Evolutionary conservation across 2,329 filamentous ascomycete genomes (phyloP).

Genomic region (Mycosphaerella sp.): DNA sequence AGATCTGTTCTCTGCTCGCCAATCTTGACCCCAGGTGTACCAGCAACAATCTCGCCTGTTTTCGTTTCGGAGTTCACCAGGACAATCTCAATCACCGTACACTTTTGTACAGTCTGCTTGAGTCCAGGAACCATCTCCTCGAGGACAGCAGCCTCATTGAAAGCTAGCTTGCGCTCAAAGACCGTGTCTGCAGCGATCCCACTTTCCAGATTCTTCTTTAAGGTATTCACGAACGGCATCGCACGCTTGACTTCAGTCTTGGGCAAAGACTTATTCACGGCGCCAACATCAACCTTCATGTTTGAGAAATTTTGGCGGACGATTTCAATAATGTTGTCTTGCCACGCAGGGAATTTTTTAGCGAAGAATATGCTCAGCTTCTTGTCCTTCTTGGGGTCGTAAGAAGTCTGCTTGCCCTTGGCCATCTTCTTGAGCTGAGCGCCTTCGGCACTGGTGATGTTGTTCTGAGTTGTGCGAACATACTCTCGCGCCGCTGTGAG

Average conservation of each 20-base stretch:
- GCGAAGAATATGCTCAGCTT: slow-evolving; percentile 82
- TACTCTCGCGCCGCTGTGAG: slow-evolving; percentile 79
- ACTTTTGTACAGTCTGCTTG: slow-evolving; percentile 65
- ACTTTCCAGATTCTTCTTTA: slow-evolving; percentile 73
- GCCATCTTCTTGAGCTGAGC: slow-evolving; percentile 79
- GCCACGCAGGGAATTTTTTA: slow-evolving; percentile 78
- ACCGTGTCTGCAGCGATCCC: slow-evolving; percentile 61
- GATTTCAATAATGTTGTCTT: slow-evolving; percentile 80
- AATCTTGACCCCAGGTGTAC: slow-evolving; percentile 46
- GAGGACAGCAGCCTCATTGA: slow-evolving; percentile 75
- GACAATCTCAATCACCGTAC: slow-evolving; percentile 65
- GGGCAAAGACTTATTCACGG: slow-evolving; percentile 67
- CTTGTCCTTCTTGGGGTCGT: slow-evolving; percentile 89
- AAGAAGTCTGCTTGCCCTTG: slow-evolving; percentile 80
- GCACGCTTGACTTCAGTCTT: slow-evolving; percentile 96
- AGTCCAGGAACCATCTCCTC: slow-evolving; percentile 72
- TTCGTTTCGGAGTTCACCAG: slow-evolving; percentile 65
- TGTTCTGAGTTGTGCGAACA: slow-evolving; percentile 65
- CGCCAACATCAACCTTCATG: slow-evolving; percentile 68
- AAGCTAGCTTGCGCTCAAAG: slow-evolving; percentile 76
- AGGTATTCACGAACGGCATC: slow-evolving; percentile 87
- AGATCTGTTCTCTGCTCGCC: slow-evolving; percentile 55
- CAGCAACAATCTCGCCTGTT: slow-evolving; percentile 51
- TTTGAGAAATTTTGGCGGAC: slow-evolving; percentile 65
- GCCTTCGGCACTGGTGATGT: slow-evolving; percentile 80